Evolutionary conservation across 2,329 filamentous ascomycete species (phyloP).

Genomic region (Trichoderma aggressivum): DNA sequence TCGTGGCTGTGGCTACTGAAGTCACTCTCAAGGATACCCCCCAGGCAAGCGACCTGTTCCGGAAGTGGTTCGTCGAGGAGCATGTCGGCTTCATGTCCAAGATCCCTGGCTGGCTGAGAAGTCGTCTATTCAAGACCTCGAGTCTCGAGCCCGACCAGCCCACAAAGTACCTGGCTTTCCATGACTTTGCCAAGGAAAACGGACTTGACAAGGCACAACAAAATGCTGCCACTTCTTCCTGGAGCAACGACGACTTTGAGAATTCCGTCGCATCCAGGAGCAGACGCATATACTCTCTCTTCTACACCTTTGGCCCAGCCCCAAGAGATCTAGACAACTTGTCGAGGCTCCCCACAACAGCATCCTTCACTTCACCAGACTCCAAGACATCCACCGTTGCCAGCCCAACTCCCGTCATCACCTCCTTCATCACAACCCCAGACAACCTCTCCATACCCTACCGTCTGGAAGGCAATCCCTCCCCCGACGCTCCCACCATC

Average conservation of each 20-base stretch:
- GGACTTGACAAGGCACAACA: slow-evolving; percentile 63
- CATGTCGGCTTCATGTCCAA: slow-evolving; percentile 69
- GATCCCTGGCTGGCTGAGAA: slow-evolving; percentile 75
- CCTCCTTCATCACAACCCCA: slow-evolving; percentile 63
- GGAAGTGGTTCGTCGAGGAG: slow-evolving; percentile 72
- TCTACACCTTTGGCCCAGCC: slow-evolving; percentile 76
- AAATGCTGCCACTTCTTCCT: slow-evolving; percentile 54
- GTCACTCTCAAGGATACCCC: slow-evolving; percentile 52
- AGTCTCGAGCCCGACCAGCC: slow-evolving; percentile 54
- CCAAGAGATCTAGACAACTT: slow-evolving; percentile 65
- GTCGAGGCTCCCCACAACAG: slow-evolving; percentile 44
- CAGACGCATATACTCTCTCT: slow-evolving; percentile 64
- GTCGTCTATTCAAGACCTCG: slow-evolving; percentile 66
- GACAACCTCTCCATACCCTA: slow-evolving; percentile 71
- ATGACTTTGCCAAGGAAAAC: slow-evolving; percentile 68
- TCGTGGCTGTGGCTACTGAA: slow-evolving; percentile 60
- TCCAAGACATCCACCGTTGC: slow-evolving; percentile 54
- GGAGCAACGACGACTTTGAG: slow-evolving; percentile 56
- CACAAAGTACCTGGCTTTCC: slow-evolving; percentile 59
- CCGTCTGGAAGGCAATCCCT: slow-evolving; percentile 68
- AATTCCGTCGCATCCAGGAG: slow-evolving; percentile 56
- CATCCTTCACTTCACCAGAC: slow-evolving; percentile 54
- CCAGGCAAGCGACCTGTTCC: slow-evolving; percentile 50
- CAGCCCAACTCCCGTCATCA: slow-evolving; percentile 51
- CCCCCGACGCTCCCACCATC: slow-evolving; percentile 65